Evolutionary conservation across 495 filamentous ascomycete genomes (phyloP).

Genomic region (Polyplosphaeria fusca): DNA sequence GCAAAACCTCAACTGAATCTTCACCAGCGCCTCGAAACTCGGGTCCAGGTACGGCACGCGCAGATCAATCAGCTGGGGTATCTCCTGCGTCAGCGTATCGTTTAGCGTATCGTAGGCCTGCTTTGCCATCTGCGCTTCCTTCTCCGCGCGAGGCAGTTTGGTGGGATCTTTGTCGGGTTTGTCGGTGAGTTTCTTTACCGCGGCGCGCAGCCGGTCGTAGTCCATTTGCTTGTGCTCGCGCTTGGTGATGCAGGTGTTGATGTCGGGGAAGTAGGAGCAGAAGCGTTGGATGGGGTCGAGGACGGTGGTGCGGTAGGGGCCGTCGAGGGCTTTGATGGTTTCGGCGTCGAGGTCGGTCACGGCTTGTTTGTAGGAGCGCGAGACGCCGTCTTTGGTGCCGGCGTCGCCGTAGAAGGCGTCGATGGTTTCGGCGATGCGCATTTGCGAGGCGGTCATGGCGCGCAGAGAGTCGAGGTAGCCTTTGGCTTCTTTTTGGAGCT

Average conservation of each 20-base stretch:
- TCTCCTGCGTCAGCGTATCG: constrained; percentile 85
- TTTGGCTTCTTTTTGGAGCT: constrained; percentile 95
- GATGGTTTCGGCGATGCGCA: constrained; percentile 99
- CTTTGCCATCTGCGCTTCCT: constrained; percentile 89
- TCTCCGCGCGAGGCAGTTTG: constrained; percentile 89
- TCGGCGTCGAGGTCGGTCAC: constrained; percentile 96
- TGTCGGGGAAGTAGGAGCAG: constrained; percentile 97
- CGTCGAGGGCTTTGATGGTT: constrained; percentile 96
- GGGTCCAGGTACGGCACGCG: constrained; percentile 96
- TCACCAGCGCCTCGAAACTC: constrained; percentile 93
- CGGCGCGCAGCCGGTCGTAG: constrained; percentile 91
- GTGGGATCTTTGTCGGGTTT: constrained; percentile 98
- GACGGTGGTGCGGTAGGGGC: constrained; percentile 92
- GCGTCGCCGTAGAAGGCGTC: constrained; percentile 98
- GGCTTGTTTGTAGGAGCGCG: constrained; percentile 93
- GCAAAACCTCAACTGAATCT: constrained; percentile 97
- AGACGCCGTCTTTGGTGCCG: constrained; percentile 89
- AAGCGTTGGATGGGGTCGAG: constrained; percentile 92
- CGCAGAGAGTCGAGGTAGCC: constrained; percentile 93
- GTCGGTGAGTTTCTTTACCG: constrained; percentile 93
- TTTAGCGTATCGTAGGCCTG: constrained; percentile 93
- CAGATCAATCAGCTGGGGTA: constrained; percentile 96
- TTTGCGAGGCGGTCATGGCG: constrained; percentile 98
- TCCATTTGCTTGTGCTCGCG: constrained; percentile 96
- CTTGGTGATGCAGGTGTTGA: constrained; percentile 99